These are phyloP conservation scores for Aureococcus anophagefferens DNA, from an alignment of 108 stramenopile genomes.

Conservation along the genomic window DNA sequence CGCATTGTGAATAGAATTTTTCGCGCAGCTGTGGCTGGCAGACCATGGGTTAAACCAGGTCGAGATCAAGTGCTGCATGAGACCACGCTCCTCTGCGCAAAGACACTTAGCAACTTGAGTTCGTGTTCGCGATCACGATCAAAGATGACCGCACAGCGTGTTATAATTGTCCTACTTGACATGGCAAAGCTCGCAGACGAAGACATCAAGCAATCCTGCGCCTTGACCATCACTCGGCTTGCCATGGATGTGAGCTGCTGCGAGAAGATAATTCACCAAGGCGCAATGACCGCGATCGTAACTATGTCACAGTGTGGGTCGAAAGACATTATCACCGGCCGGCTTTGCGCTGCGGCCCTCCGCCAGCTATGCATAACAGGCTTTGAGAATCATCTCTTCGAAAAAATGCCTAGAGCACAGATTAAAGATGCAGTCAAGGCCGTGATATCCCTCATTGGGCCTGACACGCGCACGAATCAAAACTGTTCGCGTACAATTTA, in stretches of 20 bases:
- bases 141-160: slow-evolving; percentile 12
- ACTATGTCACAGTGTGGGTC: neutral
- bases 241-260: slow-evolving; percentile 11
- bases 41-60: too few relatives aligned
- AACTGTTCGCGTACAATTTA: slow-evolving; percentile 10
- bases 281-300: slow-evolving; percentile 7
- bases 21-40: too few relatives aligned
- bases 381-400: neutral
- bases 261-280: slow-evolving; percentile 10
- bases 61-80: neutral
- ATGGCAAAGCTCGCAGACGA: slow-evolving; percentile 7
- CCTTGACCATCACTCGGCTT: slow-evolving; percentile 4
- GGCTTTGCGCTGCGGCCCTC: slow-evolving; percentile 14
- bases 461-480: neutral
- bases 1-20: neutral
- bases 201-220: slow-evolving; percentile 9
- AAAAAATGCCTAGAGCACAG: neutral
- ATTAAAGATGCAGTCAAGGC: slow-evolving; percentile 3
- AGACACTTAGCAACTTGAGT: slow-evolving; percentile 2
- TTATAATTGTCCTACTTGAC: slow-evolving; percentile 1
- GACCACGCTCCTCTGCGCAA: neutral
- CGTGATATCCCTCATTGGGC: slow-evolving; percentile 6
- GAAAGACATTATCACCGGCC: neutral
- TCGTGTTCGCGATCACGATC: slow-evolving; percentile 1
- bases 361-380: neutral